Evolutionary conservation across 805 yeast genomes (phyloP).

Genomic region (Candida alai): DNA sequence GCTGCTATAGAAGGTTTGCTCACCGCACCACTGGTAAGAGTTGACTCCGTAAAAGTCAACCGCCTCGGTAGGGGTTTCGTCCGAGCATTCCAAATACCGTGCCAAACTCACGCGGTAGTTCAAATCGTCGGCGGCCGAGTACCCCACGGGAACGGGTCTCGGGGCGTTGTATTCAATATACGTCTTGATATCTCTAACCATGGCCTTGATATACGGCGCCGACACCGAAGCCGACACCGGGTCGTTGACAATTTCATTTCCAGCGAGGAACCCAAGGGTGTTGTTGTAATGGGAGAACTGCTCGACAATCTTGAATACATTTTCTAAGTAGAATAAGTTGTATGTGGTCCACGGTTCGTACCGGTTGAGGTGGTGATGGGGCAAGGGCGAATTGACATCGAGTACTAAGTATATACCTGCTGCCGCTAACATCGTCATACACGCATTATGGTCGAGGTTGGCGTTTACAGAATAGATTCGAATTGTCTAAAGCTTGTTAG

Average conservation of each 20-base stretch:
- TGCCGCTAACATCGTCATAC: conserved; percentile 87
- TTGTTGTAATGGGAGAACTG: conserved; percentile 83
- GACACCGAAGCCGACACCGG: conserved; percentile 61
- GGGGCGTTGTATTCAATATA: conserved; percentile 58
- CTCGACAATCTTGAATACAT: conserved; percentile 73
- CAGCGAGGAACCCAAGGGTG: conserved; percentile 88
- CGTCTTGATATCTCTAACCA: conserved; percentile 75
- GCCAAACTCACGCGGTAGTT: conserved; percentile 72
- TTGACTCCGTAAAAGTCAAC: conserved; percentile 83
- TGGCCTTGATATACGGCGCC: conserved; percentile 73
- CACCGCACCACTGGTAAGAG: conserved; percentile 85
- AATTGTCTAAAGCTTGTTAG: conserved; percentile 46
- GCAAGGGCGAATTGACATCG: conserved; percentile 87
- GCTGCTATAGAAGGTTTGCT: conserved; percentile 74
- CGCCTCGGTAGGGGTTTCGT: conserved; percentile 45
- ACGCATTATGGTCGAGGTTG: conserved; percentile 73
- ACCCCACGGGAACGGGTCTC: conserved; percentile 83
- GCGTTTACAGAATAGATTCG: conserved; percentile 88
- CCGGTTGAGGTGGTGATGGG: conserved; percentile 75
- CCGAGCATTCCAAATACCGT: conserved; percentile 73
- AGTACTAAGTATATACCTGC: conserved; percentile 90
- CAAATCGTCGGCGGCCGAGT: conserved; percentile 94
- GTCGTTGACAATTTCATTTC: conserved; percentile 88
- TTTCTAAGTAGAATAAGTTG: conserved; percentile 63
- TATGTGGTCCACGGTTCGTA: conserved; percentile 94